These are phyloP conservation scores for Malania oleifera DNA, from an alignment of 164 flowering plant genomes.

Conservation along the genomic window DNA sequence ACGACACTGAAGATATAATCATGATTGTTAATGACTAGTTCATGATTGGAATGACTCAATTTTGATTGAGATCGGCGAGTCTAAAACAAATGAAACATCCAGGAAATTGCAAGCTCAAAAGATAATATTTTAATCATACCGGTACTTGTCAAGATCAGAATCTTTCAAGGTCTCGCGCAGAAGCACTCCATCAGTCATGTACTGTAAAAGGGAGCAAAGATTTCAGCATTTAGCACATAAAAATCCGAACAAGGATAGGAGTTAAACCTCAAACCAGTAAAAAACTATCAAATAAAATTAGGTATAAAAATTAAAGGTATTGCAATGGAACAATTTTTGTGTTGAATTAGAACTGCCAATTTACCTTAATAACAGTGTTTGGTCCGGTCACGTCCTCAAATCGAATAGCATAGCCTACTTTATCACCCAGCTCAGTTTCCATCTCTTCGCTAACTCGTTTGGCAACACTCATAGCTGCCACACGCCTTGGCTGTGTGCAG, in stretches of 20 bases:
- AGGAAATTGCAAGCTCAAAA: not conserved
- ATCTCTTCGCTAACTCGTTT: constrained; percentile 99
- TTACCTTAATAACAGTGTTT: constrained; percentile 80
- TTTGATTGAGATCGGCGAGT: not conserved
- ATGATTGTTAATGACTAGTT: constrained; percentile 5
- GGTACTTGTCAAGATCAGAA: constrained; percentile 91
- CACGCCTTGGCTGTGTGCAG: constrained; percentile 99
- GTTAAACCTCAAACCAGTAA: not conserved
- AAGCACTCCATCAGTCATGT: constrained; percentile 99
- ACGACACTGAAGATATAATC: constrained; percentile 50
- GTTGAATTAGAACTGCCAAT: too few species aligned
- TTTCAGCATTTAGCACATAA: constrained; percentile 12
- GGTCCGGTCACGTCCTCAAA: constrained; percentile 97
- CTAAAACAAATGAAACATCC: not conserved
- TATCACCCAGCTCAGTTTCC: constrained; percentile 90
- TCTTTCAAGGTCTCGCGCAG: constrained; percentile 93
- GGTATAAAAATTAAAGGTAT: too few species aligned
- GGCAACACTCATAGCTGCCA: constrained; percentile 99
- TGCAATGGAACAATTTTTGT: too few species aligned
- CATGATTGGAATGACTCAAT: too few species aligned
- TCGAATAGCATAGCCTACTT: constrained; percentile 94
- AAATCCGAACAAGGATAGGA: not conserved
- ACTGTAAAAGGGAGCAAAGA: constrained; percentile 38
- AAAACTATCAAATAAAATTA: not conserved
- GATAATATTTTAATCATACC: constrained; percentile 35